phyloP scores from a whole-genome alignment of 441 rosid species.

The Bocquillonia castaneifolia region DNA sequence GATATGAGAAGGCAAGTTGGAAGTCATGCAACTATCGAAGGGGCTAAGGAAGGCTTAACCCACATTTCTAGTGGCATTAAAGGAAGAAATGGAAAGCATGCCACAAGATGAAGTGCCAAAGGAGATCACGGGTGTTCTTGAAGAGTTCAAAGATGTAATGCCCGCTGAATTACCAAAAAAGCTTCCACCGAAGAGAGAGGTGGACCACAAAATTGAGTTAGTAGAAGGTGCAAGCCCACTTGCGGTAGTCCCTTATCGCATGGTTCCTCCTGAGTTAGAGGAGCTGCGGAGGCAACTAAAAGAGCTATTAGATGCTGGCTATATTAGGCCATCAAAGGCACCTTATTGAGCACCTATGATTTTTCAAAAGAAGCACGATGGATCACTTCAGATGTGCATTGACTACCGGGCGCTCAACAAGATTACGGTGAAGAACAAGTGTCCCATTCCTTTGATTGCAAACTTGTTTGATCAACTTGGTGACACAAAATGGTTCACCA shows the following conservation, averaged over 20 bases:
- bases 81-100: neutral
- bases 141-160: neutral
- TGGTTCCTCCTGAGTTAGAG: neutral
- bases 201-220: neutral
- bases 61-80: too few relatives aligned
- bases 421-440: too few relatives aligned
- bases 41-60: neutral
- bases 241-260: neutral
- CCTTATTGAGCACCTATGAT: neutral
- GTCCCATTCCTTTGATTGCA: neutral
- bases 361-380: too few relatives aligned
- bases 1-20: neutral
- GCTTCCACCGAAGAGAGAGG: neutral
- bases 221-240: neutral
- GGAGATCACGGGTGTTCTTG: neutral
- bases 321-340: neutral
- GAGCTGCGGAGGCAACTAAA: neutral
- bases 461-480: neutral
- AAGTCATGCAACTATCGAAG: neutral
- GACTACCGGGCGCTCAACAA: too few relatives aligned
- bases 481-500: neutral
- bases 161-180: neutral
- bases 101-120: too few relatives aligned
- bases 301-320: neutral
- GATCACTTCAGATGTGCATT: too few relatives aligned